Percentiles rank a stretch among this genome's conserved stretches.
Conservation (phyloP, 2,329 filamentous ascomycete species). For the Ophiostoma sp. region DNA sequence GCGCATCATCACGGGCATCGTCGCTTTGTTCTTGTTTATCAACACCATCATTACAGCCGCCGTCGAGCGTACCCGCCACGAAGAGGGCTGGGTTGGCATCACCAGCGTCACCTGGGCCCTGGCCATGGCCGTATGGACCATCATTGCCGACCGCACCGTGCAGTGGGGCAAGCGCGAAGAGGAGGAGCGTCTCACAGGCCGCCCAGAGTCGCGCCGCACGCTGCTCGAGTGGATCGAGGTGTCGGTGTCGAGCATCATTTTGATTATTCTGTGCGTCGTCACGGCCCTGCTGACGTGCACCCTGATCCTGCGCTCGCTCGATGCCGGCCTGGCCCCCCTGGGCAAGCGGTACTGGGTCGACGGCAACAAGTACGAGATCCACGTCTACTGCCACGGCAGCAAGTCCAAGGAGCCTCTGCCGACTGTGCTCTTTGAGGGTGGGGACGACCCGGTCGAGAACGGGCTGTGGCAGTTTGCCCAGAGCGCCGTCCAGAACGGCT, state of each 20-base stretch:
- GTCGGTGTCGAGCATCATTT: conserved; percentile 68
- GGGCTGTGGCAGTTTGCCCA: conserved; percentile 79
- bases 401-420: conserved; percentile 61
- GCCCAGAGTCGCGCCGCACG: conserved; percentile 79
- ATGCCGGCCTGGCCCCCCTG: conserved; percentile 70
- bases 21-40: conserved; percentile 66
- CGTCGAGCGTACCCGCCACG: conserved; percentile 70
- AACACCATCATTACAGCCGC: conserved; percentile 78
- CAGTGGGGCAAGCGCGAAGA: conserved; percentile 91
- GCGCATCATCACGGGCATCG: conserved; percentile 68
- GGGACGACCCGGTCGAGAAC: conserved; percentile 75
- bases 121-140: conserved; percentile 74
- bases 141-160: conserved; percentile 78
- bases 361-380: conserved; percentile 79
- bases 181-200: conserved; percentile 87
- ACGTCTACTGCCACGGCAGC: conserved; percentile 82
- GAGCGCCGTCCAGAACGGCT: conserved; percentile 72
- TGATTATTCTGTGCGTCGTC: conserved; percentile 67
- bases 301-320: conserved; percentile 75
- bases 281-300: conserved; percentile 75
- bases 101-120: conserved; percentile 79
- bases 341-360: conserved; percentile 81
- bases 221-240: conserved; percentile 83
- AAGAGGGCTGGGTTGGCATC: conserved; percentile 92
- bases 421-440: conserved; percentile 83